Conservation (phyloP, 176 grass and related monocot species). For the Triticum timopheevii region DNA sequence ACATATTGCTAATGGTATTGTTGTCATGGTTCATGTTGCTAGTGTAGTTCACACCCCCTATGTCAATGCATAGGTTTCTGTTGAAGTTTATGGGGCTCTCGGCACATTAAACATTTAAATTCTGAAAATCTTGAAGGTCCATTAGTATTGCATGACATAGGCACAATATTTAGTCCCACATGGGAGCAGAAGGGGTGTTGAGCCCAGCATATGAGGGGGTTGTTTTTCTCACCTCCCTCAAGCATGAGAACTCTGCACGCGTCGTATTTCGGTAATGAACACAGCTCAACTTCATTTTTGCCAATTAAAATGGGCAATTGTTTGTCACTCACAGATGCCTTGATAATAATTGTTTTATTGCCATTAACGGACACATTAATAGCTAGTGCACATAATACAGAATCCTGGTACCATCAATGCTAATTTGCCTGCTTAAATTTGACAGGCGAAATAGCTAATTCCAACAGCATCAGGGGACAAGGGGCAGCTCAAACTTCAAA, state of each 20-base stretch:
- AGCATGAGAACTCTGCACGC: background rate
- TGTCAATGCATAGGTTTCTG: too few species aligned
- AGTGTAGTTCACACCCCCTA: too few species aligned
- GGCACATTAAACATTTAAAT: too few species aligned
- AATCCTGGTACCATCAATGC: background rate
- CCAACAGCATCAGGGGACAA: background rate
- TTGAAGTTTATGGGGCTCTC: too few species aligned
- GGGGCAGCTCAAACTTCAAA: slow-evolving; percentile 4
- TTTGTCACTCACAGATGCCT: background rate
- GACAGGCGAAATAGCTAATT: slow-evolving; percentile 11
- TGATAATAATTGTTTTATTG: too few species aligned
- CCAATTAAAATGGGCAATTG: background rate
- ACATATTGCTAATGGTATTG: too few species aligned
- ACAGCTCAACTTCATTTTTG: background rate
- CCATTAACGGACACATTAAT: too few species aligned
- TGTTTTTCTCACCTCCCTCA: background rate
- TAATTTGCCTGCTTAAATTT: background rate
- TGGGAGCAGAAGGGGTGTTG: too few species aligned
- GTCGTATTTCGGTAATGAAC: background rate
- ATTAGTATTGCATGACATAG: too few species aligned
- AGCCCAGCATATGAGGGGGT: background rate
- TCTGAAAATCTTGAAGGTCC: too few species aligned
- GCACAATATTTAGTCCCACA: too few species aligned
- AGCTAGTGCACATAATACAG: background rate
- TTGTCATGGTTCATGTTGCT: too few species aligned